Evolutionary conservation across 192 early-diverging fungal genomes (phyloP), one percentile per base, ranked within the genome.

Genomic region (Phycomyces nitens): DNA sequence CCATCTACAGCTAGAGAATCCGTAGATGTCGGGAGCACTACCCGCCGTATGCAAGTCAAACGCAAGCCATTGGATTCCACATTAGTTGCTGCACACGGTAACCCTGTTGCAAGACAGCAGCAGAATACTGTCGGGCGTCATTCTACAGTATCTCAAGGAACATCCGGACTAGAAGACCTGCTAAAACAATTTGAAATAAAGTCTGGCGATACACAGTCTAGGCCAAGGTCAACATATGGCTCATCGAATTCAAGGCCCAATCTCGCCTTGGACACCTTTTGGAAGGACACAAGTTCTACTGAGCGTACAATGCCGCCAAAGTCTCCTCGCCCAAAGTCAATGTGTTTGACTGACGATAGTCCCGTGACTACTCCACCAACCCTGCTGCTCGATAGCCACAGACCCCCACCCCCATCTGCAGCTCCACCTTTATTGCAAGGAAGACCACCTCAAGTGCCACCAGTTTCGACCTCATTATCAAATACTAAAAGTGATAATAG

Each of bases 11-110:
- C 29, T 5, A 34, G 29, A 34, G 29, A 2, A 34, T 34, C 29
- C 2, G 29, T 34, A 47, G 44, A 63, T 16, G 41, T n/a, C 14
- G 62, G 52, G 1, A 63, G 62, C n/a, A 63, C 62, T 18, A 39
- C 49, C 5, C 23, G 22, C 18, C 29, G 62, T 22, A 51, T 49
- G 3, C 50, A 53, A 34, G 40, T 63, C 52, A 63, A 63, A 27
- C 34, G 62, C 41, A 63, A 63, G 15, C 62, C 62, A 22, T 29
- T 63, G 10, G 53, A 53, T 2, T 53, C 51, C 16, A 41, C 62
- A 27, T 24, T 63, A n/a, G 53, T 63, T 50, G 52, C 44, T n/a
- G 44, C 15, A 47, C 44, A 14, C 11, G 18, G 44, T 18, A 47
- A 47, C 12, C 18, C 44, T n/a, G 44, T 14, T 7, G 12, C 44